A percentile compares a stretch with the other conserved stretches of the same genome.
Conservation (phyloP, 176 grass and related monocot genomes). For the Musa itinerans region DNA sequence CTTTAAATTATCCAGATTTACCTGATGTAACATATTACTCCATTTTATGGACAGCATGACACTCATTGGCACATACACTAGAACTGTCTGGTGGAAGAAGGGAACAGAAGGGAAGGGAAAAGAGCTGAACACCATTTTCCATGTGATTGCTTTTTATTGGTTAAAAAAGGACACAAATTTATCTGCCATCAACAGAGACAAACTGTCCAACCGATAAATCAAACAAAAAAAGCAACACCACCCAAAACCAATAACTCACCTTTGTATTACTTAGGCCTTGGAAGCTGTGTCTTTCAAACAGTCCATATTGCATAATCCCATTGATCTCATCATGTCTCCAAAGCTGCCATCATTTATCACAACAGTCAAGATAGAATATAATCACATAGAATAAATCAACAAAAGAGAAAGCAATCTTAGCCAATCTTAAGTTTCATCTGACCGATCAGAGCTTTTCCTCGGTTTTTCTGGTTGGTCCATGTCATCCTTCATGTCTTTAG, state of each 20-base stretch:
- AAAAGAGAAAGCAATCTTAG: slow-evolving; percentile 9
- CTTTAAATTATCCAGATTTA: background rate
- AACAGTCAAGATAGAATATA: slow-evolving; percentile 14
- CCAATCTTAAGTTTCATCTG: slow-evolving; percentile 12
- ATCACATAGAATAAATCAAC: slow-evolving; percentile 4
- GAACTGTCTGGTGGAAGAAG: background rate
- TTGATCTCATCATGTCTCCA: slow-evolving; percentile 73
- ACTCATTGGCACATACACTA: background rate
- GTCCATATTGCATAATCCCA: slow-evolving; percentile 70
- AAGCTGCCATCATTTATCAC: slow-evolving; percentile 38
- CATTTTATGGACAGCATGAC: background rate
- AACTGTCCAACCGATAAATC: slow-evolving; percentile 6
- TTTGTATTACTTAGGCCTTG: slow-evolving; percentile 23
- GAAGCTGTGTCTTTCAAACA: slow-evolving; percentile 74
- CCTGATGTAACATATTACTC: background rate
- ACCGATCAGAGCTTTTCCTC: slow-evolving; percentile 93
- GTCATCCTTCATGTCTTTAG: slow-evolving; percentile 34
- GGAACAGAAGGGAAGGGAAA: background rate
- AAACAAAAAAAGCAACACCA: slow-evolving; percentile 4
- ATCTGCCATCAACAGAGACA: slow-evolving; percentile 2
- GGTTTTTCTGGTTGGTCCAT: slow-evolving; percentile 52
- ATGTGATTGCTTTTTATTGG: slow-evolving; percentile 5
- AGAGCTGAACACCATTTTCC: background rate
- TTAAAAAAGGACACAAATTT: slow-evolving; percentile 3
- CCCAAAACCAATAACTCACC: slow-evolving; percentile 13